phyloP scores from a whole-genome alignment of 306 rosid species.

The Lupinus albus region DNA sequence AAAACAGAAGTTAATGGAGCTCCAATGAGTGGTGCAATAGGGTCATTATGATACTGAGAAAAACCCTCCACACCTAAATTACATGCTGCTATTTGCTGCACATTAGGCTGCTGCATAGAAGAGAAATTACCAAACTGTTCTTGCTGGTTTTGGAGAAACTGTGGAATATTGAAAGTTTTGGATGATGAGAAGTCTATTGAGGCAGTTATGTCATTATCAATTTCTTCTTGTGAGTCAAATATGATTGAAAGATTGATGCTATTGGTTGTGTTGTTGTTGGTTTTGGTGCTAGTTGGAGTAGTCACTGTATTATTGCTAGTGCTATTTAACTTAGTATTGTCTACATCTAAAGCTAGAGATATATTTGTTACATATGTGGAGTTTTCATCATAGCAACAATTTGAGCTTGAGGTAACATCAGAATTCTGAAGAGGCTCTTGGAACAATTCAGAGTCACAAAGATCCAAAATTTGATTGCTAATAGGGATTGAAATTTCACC shows the following conservation, averaged over 20 bases:
- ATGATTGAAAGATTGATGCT: slow-evolving; percentile 56
- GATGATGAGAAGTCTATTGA: slow-evolving; percentile 81
- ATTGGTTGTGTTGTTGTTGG: slow-evolving; percentile 45
- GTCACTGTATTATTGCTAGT: slow-evolving; percentile 49
- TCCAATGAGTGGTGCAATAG: slow-evolving; percentile 55
- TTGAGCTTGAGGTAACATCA: slow-evolving; percentile 80
- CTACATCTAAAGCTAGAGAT: slow-evolving; percentile 53
- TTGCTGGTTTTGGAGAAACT: slow-evolving; percentile 47
- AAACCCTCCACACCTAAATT: slow-evolving; percentile 62
- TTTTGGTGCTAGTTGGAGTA: slow-evolving; percentile 44
- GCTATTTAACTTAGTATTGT: slow-evolving; percentile 51
- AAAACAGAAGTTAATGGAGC: slow-evolving; percentile 60
- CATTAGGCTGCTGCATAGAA: slow-evolving; percentile 51
- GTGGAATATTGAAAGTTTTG: slow-evolving; percentile 56
- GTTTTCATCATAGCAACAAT: slow-evolving; percentile 80
- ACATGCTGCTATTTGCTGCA: slow-evolving; percentile 51
- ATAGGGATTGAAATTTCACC: slow-evolving; percentile 91
- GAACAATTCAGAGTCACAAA: slow-evolving; percentile 71
- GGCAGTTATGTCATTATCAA: slow-evolving; percentile 84
- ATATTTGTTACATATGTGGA: slow-evolving; percentile 62
- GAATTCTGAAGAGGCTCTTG: slow-evolving; percentile 76
- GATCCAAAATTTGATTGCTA: slow-evolving; percentile 63
- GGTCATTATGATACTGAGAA: slow-evolving; percentile 55
- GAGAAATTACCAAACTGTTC: slow-evolving; percentile 63
- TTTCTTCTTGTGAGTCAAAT: slow-evolving; percentile 79